Evolutionary conservation across 2,329 filamentous ascomycete species (phyloP).

Genomic region (Nigrospora oryzae): DNA sequence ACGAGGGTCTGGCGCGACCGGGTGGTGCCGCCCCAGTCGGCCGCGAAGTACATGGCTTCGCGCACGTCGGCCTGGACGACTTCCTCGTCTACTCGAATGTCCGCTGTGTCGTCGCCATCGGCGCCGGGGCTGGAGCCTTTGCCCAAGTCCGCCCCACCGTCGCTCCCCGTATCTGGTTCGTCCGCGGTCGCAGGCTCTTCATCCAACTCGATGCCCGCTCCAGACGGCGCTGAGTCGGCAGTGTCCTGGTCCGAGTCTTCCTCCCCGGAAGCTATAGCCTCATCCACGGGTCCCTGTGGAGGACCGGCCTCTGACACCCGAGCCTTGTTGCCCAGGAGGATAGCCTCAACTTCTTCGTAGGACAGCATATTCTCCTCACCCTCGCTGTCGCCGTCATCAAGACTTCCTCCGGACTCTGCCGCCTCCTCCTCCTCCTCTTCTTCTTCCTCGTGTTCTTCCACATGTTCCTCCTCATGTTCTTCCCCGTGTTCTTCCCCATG

Average conservation of each 20-base stretch:
- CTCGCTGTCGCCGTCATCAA: background rate
- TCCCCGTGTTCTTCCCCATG: no score
- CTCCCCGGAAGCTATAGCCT: no score
- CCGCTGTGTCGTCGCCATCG: background rate
- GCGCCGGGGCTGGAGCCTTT: background rate
- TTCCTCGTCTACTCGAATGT: background rate
- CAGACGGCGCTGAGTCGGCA: no score
- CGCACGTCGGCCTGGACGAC: conserved; percentile 6
- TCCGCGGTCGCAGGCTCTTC: no score
- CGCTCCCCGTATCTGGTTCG: no score
- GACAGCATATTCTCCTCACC: conserved; percentile 23
- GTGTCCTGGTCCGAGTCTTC: no score
- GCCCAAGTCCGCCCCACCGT: background rate
- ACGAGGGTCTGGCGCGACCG: conserved; percentile 8
- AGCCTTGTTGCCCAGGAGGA: no score
- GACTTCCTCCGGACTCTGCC: background rate
- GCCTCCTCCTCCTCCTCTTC: conserved; percentile 9
- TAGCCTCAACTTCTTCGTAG: conserved; percentile 34
- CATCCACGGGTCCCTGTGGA: no score
- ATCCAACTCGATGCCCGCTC: no score
- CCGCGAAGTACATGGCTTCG: conserved; percentile 15
- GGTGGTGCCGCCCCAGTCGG: conserved; percentile 7
- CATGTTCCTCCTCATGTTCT: no score
- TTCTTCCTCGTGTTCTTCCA: no score
- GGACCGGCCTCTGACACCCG: no score